Conservation (phyloP, 805 yeast species). For the Torulaspora microellipsoides region DNA sequence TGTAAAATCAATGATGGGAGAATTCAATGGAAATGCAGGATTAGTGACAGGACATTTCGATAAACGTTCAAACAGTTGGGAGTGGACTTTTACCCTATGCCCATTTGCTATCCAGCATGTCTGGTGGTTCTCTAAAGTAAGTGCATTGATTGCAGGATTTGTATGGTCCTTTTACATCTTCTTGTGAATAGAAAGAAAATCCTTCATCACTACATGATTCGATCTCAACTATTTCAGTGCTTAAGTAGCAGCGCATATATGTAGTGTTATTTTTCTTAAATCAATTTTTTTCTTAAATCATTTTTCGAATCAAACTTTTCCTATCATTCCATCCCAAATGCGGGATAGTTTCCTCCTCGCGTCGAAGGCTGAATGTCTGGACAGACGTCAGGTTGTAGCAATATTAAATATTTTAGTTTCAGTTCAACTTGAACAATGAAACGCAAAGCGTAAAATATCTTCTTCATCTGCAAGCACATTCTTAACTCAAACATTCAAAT, state of each 20-base stretch:
- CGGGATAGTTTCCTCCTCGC: slow-evolving; percentile 7
- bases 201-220: no score
- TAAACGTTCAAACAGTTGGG: slow-evolving; percentile 44
- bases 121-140: slow-evolving; percentile 87
- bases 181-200: neutral
- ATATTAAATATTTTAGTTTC: neutral
- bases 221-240: no score
- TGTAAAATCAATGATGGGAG: slow-evolving; percentile 95
- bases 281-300: neutral
- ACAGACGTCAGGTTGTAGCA: neutral
- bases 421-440: no score
- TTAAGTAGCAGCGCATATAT: no score
- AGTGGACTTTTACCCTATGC: slow-evolving; percentile 67
- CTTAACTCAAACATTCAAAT: no score
- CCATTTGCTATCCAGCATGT: slow-evolving; percentile 83
- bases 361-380: slow-evolving; percentile 8
- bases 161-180: slow-evolving; percentile 33
- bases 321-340: neutral
- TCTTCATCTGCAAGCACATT: no score
- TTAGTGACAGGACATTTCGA: slow-evolving; percentile 70
- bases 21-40: slow-evolving; percentile 85
- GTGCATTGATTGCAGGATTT: slow-evolving; percentile 40
- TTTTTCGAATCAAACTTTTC: no score
- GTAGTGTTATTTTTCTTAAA: no score
- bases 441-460: no score